These are phyloP conservation scores for Pseudonitzschia multiseries DNA, from an alignment of 108 stramenopile species.

Conservation along the genomic window DNA sequence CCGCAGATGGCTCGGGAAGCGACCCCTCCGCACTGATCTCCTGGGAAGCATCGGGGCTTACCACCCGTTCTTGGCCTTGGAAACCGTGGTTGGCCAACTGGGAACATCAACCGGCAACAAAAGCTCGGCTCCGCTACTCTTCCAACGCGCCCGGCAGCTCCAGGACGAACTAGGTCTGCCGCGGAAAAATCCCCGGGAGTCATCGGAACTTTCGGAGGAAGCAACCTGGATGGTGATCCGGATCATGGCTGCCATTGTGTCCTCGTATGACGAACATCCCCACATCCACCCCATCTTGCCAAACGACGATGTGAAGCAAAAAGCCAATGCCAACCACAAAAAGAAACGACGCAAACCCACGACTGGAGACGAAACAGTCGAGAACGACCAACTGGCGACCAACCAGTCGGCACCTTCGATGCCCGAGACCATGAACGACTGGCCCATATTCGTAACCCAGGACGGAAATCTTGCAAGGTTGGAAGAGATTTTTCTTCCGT, in stretches of 20 bases:
- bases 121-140: no score
- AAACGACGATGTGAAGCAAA: no score
- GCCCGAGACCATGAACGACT: neutral
- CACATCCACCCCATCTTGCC: no score
- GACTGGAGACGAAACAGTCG: neutral
- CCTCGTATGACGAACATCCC: slow-evolving; percentile 13
- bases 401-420: neutral
- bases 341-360: no score
- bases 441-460: slow-evolving; percentile 3
- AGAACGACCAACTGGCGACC: neutral
- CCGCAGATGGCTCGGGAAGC: slow-evolving; percentile 18
- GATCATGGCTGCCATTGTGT: slow-evolving; percentile 18
- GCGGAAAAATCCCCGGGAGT: no score
- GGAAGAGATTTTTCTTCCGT: slow-evolving; percentile 12
- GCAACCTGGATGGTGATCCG: neutral
- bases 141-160: neutral
- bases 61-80: slow-evolving; percentile 9
- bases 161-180: no score
- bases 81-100: neutral
- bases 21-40: slow-evolving; percentile 15
- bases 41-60: slow-evolving; percentile 1
- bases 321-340: no score
- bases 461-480: slow-evolving; percentile 3
- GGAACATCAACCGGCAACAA: neutral
- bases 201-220: neutral